Conservation (phyloP, 139 green algal genomes). For the Chlamydomonas sp. region DNA sequence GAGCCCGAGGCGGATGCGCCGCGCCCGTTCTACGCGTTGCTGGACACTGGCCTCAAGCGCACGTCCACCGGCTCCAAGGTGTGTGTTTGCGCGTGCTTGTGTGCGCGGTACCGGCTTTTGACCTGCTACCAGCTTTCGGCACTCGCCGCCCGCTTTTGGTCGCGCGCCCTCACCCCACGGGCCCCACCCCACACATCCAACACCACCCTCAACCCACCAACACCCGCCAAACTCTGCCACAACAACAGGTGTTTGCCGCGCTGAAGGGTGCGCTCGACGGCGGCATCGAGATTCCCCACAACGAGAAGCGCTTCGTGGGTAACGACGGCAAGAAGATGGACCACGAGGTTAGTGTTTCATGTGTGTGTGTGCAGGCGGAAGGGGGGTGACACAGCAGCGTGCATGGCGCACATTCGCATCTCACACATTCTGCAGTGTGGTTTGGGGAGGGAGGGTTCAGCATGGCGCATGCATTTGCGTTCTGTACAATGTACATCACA, state of each 20-base stretch:
- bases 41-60: conserved; percentile 94
- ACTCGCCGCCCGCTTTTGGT: no score
- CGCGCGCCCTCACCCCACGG: no score
- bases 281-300: conserved; percentile 96
- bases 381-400: background rate
- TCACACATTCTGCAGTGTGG: no score
- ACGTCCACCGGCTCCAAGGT: conserved; percentile 94
- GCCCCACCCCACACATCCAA: no score
- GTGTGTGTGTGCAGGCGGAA: conserved; percentile 18
- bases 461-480: no score
- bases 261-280: conserved; percentile 89
- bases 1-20: conserved; percentile 80
- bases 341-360: no score
- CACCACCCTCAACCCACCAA: no score
- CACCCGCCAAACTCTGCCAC: no score
- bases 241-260: conserved; percentile 18
- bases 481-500: no score
- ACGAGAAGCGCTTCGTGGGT: conserved; percentile 96
- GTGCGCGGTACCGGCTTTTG: background rate
- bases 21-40: conserved; percentile 88
- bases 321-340: conserved; percentile 91
- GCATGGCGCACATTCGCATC: background rate
- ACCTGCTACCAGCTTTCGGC: no score
- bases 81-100: conserved; percentile 46
- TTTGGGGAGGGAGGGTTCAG: conserved; percentile 5